Percentiles rank a stretch among this genome's conserved stretches.
Evolutionary conservation across 2,329 filamentous ascomycete genomes (phyloP).

Genomic region (Colletotrichum liriopes): DNA sequence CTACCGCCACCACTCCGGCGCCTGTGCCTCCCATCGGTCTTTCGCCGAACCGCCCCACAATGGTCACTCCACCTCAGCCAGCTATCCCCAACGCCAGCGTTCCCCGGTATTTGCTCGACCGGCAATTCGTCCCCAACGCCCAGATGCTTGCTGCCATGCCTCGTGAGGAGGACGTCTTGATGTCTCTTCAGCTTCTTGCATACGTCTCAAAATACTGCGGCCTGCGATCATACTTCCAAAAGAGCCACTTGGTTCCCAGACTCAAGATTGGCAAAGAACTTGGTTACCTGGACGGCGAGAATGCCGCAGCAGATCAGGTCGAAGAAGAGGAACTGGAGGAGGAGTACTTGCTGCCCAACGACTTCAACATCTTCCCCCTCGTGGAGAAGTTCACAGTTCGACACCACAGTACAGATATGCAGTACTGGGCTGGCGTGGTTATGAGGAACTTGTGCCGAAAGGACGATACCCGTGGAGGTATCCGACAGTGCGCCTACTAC

Average conservation of each 20-base stretch:
- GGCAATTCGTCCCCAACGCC: conserved; percentile 77
- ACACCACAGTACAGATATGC: conserved; percentile 97
- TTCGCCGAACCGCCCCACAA: conserved; percentile 80
- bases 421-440: conserved; percentile 99
- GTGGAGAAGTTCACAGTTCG: conserved; percentile 99
- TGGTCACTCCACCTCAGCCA: conserved; percentile 82
- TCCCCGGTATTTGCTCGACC: conserved; percentile 85
- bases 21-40: conserved; percentile 78
- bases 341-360: conserved; percentile 92
- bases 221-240: conserved; percentile 93
- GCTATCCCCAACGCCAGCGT: conserved; percentile 79
- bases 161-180: conserved; percentile 95
- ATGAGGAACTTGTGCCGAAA: conserved; percentile 99
- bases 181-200: conserved; percentile 96
- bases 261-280: conserved; percentile 92
- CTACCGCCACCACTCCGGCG: conserved; percentile 78
- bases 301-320: conserved; percentile 58
- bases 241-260: conserved; percentile 92
- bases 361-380: conserved; percentile 98
- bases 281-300: conserved; percentile 82
- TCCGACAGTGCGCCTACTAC: conserved; percentile 97
- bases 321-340: conserved; percentile 80
- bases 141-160: conserved; percentile 92
- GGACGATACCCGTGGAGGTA: conserved; percentile 93
- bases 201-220: conserved; percentile 99